Evolutionary conservation across 2,329 filamentous ascomycete species (phyloP).

Genomic region (Domatiomyces globalis): DNA sequence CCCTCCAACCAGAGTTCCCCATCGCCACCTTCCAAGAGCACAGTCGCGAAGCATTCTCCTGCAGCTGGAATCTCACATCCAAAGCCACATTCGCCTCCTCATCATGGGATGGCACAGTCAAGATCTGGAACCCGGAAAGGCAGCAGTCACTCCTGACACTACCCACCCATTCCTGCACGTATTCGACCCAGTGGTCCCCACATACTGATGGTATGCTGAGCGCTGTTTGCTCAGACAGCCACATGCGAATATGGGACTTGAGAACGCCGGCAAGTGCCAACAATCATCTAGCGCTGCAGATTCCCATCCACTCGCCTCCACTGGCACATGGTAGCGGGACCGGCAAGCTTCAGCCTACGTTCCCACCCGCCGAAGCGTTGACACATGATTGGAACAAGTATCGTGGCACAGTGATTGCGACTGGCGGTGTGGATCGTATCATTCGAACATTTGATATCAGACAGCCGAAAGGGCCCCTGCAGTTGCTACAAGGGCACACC

Average conservation of each 20-base stretch:
- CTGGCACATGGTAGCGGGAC: slow-evolving; percentile 14
- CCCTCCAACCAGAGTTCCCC: slow-evolving; percentile 60
- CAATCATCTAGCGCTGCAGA: slow-evolving; percentile 70
- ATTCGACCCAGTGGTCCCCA: slow-evolving; percentile 80
- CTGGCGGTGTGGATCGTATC: slow-evolving; percentile 73
- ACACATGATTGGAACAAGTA: slow-evolving; percentile 99
- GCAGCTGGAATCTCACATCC: slow-evolving; percentile 78
- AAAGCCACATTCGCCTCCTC: slow-evolving; percentile 85
- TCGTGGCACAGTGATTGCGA: slow-evolving; percentile 66
- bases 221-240: slow-evolving; percentile 75
- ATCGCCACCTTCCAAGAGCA: slow-evolving; percentile 89
- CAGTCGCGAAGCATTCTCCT: slow-evolving; percentile 80
- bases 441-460: slow-evolving; percentile 87
- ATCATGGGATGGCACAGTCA: slow-evolving; percentile 93
- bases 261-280: slow-evolving; percentile 71
- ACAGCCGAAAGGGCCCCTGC: slow-evolving; percentile 57
- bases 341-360: slow-evolving; percentile 20
- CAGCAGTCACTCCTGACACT: slow-evolving; percentile 63
- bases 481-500: slow-evolving; percentile 68
- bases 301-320: slow-evolving; percentile 60
- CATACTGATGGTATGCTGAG: slow-evolving; percentile 75
- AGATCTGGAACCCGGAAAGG: slow-evolving; percentile 81
- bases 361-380: slow-evolving; percentile 65
- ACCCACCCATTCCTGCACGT: slow-evolving; percentile 85
- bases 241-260: slow-evolving; percentile 82